Evolutionary conservation across 2,329 filamentous ascomycete species (phyloP).

Genomic region (Ceratocystis cubensis): DNA sequence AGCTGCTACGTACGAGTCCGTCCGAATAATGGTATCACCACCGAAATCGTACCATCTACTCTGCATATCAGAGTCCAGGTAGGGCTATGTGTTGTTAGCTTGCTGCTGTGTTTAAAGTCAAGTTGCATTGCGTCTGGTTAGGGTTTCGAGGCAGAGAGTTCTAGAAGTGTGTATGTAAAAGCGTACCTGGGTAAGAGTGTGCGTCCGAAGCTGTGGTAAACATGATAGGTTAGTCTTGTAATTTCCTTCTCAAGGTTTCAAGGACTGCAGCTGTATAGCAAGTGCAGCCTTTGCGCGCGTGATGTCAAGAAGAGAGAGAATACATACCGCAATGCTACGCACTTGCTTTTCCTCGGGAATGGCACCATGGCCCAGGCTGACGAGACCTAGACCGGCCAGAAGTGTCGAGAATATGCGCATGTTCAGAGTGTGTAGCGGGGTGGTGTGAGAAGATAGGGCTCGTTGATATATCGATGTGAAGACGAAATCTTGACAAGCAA

Average conservation of each 20-base stretch:
- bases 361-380: slow-evolving; percentile 15
- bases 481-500: background rate
- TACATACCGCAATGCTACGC: slow-evolving; percentile 23
- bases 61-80: slow-evolving; percentile 95
- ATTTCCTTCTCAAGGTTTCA: background rate
- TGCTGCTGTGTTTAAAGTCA: slow-evolving; percentile 9
- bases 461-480: background rate
- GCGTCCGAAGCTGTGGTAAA: slow-evolving; percentile 60
- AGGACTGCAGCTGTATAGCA: background rate
- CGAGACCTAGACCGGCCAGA: slow-evolving; percentile 20
- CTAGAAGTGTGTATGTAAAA: slow-evolving; percentile 24
- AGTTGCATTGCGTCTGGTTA: slow-evolving; percentile 22
- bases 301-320: background rate
- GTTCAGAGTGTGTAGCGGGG: background rate
- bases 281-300: background rate
- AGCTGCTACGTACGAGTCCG: slow-evolving; percentile 43
- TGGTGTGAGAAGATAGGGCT: background rate
- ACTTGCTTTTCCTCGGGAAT: slow-evolving; percentile 21
- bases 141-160: slow-evolving; percentile 14
- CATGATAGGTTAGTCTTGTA: slow-evolving; percentile 13
- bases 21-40: slow-evolving; percentile 75
- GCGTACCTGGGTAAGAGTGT: slow-evolving; percentile 65
- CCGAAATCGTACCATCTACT: slow-evolving; percentile 99
- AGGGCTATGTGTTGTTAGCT: slow-evolving; percentile 49
- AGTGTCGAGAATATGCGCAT: slow-evolving; percentile 21